Evolutionary conservation across 805 yeast species (phyloP), one percentile per base, ranked within the genome.

Genomic region (Metschnikowia arizonensis): DNA sequence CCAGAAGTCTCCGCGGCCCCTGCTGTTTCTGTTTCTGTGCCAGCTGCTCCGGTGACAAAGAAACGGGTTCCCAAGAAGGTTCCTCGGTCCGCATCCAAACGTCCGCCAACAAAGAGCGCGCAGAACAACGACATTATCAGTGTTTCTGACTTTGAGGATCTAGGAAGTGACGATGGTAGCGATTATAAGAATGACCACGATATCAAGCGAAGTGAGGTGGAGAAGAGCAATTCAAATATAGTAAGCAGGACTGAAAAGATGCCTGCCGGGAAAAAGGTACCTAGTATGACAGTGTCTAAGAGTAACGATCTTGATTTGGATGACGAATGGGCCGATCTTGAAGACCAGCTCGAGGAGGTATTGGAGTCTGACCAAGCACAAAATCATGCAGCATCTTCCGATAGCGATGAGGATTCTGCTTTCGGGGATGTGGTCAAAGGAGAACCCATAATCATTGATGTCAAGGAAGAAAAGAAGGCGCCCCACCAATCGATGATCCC

Each of bases 311-410:
- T 46, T n/a, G 69, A 62, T 15, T 51, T 59, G 48, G 68, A 61
- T 24, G 74, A 71, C 53, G 75, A 70, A 24, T 71, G 71, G 47
- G 65, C 65, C 33, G 75, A 70, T 50, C 60, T 71, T 35, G 76
- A 71, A 42, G 69, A 68, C 45, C 72, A 71, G 47, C 53, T 71
- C 30, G 64, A 69, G 44, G 73, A 71, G 49, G 74, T 69, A 5
- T 53, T 71, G 32, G 73, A 61, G 28, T 64, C 36, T 18, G 38
- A 18, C 12, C 43, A 40, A 18, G 33, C 26, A 56, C 58, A 11
- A 48, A 47, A 26, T 44, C 39, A 14, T 12, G 14, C 15, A 10
- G 38, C 18, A 30, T 31, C 21, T 17, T 52, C 50, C 2, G 59
- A 53, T 17, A 52, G 56, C 33, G 67, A 59, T 33, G 60, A 61